phyloP scores from a whole-genome alignment of 352 stramenopile genomes.

The Globisporangium megalacanthum region DNA sequence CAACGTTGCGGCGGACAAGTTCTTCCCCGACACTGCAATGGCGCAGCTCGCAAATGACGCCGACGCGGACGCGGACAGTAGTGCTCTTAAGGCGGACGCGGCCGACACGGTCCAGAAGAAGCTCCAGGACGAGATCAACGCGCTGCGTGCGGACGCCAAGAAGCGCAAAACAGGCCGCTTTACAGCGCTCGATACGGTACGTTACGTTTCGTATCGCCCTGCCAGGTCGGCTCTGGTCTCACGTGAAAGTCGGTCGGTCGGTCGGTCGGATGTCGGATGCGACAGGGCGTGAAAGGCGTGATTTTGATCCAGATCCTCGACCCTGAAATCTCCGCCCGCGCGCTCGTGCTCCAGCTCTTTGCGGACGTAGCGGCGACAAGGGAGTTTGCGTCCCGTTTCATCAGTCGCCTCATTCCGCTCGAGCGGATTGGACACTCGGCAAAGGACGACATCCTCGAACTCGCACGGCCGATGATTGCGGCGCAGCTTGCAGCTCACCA shows the following conservation, averaged over 20 bases:
- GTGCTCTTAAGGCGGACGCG: slow-evolving; percentile 16
- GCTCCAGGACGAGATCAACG: slow-evolving; percentile 63
- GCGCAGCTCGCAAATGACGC: slow-evolving; percentile 13
- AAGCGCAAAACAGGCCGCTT: slow-evolving; percentile 62
- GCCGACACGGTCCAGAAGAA: slow-evolving; percentile 53
- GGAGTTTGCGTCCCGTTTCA: slow-evolving; percentile 70
- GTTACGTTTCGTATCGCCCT: slow-evolving; percentile 1
- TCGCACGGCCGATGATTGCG: slow-evolving; percentile 51
- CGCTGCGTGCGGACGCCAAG: slow-evolving; percentile 49
- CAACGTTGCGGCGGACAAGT: slow-evolving; percentile 66
- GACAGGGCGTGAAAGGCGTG: slow-evolving; percentile 56
- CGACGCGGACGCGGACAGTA: slow-evolving; percentile 13
- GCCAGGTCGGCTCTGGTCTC: neutral
- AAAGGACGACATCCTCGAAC: slow-evolving; percentile 50
- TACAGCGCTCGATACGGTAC: slow-evolving; percentile 53
- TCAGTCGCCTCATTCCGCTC: slow-evolving; percentile 69
- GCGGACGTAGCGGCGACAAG: slow-evolving; percentile 52
- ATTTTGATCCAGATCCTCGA: slow-evolving; percentile 66
- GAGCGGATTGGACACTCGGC: slow-evolving; percentile 64
- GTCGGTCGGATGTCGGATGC: neutral
- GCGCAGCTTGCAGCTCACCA: slow-evolving; percentile 28
- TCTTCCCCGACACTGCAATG: slow-evolving; percentile 27
- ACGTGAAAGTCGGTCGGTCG: neutral
- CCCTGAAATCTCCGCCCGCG: slow-evolving; percentile 33
- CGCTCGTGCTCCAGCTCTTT: slow-evolving; percentile 55